Base-by-base conservation (phyloP, 768 basidiomycete species). In the Sporobolomyces pararoseus region DNA sequence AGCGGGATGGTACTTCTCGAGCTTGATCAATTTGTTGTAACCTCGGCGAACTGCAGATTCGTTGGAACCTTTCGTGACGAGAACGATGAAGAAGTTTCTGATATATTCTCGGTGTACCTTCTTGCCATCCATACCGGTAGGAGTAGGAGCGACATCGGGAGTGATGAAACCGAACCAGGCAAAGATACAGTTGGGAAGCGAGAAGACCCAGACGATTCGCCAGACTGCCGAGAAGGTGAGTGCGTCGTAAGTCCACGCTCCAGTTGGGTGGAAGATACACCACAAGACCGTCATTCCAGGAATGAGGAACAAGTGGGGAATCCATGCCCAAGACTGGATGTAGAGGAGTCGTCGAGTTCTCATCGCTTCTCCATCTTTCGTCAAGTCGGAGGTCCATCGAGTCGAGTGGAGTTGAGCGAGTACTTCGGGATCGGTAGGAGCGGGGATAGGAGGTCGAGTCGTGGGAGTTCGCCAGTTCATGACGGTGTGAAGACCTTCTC, bases 1-100 rank as follows among this genome's bases (percentile, higher is more conserved):
- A 51, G 77, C 68, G 14, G 77, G 77, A 71, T 78, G 77, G 65
- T 66, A 76, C 71, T 77, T 76, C 75, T 78, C 77, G 63, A 78
- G 76, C 63, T 75, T 74, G 71, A 75, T 44, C 35, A 78, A 71
- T 73, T 76, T 76, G 75, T 76, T 73, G 76, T 77, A 78, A 52
- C 77, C 77, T 29, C 77, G 72, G 29, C 77, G 75, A 53, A 78
- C 77, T 66, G 77, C 76, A 13, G 70, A 53, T 62, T 78, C 77
- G 73, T 78, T 78, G 19, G 77, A 78, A 25, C 77, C 77, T 70
- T 78, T 78, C 54, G 77, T 78, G 68, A 78, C 77, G 70, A 78
- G 76, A 49, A 77, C 72, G 73, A 78, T 70, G 76, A 76, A 77
- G 76, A 78, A 78, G 73, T 78, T 78, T 68, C 77, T 74, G 63